phyloP scores from a whole-genome alignment of 2,329 filamentous ascomycete species.

The Cercospora beticola region DNA sequence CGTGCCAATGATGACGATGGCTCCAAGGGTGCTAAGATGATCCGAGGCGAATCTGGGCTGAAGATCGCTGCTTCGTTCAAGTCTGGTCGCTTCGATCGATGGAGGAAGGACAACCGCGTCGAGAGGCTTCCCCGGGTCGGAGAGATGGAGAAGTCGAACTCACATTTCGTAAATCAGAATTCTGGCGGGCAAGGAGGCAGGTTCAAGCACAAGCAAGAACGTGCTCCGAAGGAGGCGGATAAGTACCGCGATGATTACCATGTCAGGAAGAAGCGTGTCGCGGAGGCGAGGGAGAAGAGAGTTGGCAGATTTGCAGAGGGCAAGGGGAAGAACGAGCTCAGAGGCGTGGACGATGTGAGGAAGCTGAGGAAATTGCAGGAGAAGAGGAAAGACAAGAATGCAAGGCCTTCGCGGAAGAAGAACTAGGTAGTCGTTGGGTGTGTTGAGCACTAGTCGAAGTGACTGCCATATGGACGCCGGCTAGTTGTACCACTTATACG shows the following conservation, averaged over 20 bases:
- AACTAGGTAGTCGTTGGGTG: not conserved
- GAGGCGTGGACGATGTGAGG: constrained; percentile 77
- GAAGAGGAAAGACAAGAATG: constrained; percentile 81
- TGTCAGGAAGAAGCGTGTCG: constrained; percentile 83
- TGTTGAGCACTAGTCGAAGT: not conserved
- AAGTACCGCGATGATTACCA: constrained; percentile 89
- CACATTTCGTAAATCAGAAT: constrained; percentile 36
- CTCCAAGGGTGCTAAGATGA: constrained; percentile 63
- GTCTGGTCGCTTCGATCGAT: constrained; percentile 87
- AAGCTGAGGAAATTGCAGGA: constrained; percentile 78
- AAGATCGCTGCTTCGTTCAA: constrained; percentile 95
- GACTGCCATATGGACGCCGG: not conserved
- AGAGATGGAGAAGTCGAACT: constrained; percentile 62
- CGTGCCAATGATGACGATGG: constrained; percentile 94
- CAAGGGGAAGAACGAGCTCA: constrained; percentile 75
- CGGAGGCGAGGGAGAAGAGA: constrained; percentile 81
- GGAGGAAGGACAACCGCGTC: constrained; percentile 84
- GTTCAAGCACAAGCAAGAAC: constrained; percentile 84
- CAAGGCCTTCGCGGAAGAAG: constrained; percentile 56
- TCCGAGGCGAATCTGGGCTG: constrained; percentile 90
- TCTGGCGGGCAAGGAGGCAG: constrained; percentile 50
- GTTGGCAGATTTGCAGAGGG: constrained; percentile 68
- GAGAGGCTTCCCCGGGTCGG: constrained; percentile 77
- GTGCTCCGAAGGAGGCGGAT: constrained; percentile 90
- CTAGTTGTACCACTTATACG: not conserved